Evolutionary conservation across 2,329 filamentous ascomycete species (phyloP).

Genomic region (Thielaviopsis euricoi): DNA sequence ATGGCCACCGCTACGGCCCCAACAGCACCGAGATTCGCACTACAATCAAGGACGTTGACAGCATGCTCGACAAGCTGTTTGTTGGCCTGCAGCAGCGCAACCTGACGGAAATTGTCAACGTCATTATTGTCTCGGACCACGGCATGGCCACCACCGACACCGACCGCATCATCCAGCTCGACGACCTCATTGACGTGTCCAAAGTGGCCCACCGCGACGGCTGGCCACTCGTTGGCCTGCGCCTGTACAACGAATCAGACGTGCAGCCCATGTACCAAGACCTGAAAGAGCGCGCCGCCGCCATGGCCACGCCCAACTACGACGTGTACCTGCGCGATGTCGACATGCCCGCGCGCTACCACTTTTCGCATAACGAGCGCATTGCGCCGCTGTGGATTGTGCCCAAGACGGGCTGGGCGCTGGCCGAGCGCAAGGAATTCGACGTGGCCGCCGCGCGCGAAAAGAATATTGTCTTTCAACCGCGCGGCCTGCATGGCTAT

Average conservation of each 20-base stretch:
- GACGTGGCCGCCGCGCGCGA: constrained; percentile 34
- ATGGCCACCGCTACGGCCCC: constrained; percentile 78
- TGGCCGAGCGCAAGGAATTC: constrained; percentile 68
- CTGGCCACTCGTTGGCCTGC: constrained; percentile 82
- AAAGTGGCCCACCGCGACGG: constrained; percentile 77
- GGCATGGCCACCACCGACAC: constrained; percentile 91
- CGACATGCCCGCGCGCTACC: constrained; percentile 84
- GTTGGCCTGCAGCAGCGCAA: constrained; percentile 64
- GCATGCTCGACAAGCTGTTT: constrained; percentile 65
- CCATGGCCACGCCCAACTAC: constrained; percentile 48
- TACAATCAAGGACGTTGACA: constrained; percentile 67
- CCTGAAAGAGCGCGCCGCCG: constrained; percentile 13
- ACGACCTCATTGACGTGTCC: constrained; percentile 65
- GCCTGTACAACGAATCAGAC: constrained; percentile 52
- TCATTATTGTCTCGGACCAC: constrained; percentile 93
- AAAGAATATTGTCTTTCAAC: constrained; percentile 46
- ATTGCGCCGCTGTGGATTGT: constrained; percentile 94
- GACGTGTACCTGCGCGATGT: constrained; percentile 76
- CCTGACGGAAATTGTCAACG: constrained; percentile 75
- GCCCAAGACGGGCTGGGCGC: constrained; percentile 81
- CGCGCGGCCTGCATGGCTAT: constrained; percentile 80
- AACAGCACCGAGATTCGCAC: constrained; percentile 81
- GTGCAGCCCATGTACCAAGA: constrained; percentile 49
- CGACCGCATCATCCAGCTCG: constrained; percentile 67
- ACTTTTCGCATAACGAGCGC: constrained; percentile 73